Base-by-base conservation (phyloP, 2,329 filamentous ascomycete species). In the Colletotrichum sojae region DNA sequence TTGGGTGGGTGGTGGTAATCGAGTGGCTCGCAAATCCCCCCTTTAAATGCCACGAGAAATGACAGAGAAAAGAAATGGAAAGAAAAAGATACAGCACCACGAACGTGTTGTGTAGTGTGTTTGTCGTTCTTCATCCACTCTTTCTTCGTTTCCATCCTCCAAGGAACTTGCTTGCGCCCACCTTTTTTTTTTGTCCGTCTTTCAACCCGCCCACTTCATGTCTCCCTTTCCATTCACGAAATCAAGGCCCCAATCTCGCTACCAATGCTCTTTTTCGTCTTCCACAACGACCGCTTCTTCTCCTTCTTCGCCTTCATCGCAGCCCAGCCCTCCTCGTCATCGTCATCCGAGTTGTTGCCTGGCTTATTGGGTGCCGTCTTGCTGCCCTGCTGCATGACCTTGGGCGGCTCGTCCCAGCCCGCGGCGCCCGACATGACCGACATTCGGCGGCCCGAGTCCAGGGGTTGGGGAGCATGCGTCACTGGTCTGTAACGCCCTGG, bases 401-500 rank as follows among this genome's bases (percentile, higher is more conserved):
- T 84, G 4, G 78, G 79, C 12, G 75, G 73, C 51, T 76, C 73
- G 49, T 79, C 74, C 66, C 75, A 76, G 45, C 73, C 73, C 5
- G 81, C 71, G 9, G 80, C 80, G 10, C 82, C 79, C 0, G 84
- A 81, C 77, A 86, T 86, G 52, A 80, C 82, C 22, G 82, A 71
- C 57, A 25, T 74, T 57, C 15, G 77, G 69, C 10, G 75, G 70
- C 5, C 79, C 76, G 8, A 65, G 54, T 68, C 67, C 45, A 67
- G 16, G 6, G 55, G 56, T 13, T 59, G 61, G 25, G 83, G 84
- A 63, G 86, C 83, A 49, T 92, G 91, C 0, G 93, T 94, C 1
- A 98, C 95, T 1, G 96, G 94, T 53, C 96, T 89, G 81, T 99
- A 99, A 52, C 96, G 90, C 39, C 94, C 91, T 9, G 96, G 94